Conservation (phyloP, 2,329 filamentous ascomycete species). For the Neopestalotiopsis rosae region DNA sequence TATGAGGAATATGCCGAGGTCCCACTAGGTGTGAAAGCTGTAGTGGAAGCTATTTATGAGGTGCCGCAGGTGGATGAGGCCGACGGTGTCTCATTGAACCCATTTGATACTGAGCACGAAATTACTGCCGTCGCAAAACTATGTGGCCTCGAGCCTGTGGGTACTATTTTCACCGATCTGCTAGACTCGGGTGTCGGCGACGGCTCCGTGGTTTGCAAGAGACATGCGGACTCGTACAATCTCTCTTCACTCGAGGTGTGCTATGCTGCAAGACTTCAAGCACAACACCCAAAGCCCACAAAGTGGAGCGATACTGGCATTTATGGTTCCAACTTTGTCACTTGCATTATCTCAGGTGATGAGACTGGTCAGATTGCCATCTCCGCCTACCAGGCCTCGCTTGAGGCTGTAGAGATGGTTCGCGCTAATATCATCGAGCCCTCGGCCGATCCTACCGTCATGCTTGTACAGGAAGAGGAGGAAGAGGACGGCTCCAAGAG, state of each 20-base stretch:
- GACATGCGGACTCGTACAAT: slow-evolving; percentile 94
- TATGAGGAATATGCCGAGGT: slow-evolving; percentile 93
- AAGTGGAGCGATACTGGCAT: slow-evolving; percentile 96
- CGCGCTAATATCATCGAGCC: slow-evolving; percentile 93
- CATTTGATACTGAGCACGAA: slow-evolving; percentile 85
- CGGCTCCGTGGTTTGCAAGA: slow-evolving; percentile 90
- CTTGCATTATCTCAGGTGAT: slow-evolving; percentile 93
- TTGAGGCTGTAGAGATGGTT: slow-evolving; percentile 96
- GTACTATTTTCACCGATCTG: slow-evolving; percentile 94
- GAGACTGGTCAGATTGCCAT: slow-evolving; percentile 87
- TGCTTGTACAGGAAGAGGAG: slow-evolving; percentile 93
- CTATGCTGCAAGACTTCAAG: slow-evolving; percentile 88
- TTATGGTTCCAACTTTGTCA: slow-evolving; percentile 97
- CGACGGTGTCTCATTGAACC: slow-evolving; percentile 83
- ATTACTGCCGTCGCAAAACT: slow-evolving; percentile 80
- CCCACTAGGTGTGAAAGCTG: slow-evolving; percentile 90
- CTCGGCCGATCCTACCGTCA: slow-evolving; percentile 88
- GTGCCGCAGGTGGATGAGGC: slow-evolving; percentile 88
- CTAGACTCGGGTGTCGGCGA: slow-evolving; percentile 81
- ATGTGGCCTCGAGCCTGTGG: slow-evolving; percentile 87
- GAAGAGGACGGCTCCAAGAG: slow-evolving; percentile 75
- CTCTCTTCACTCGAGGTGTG: slow-evolving; percentile 90
- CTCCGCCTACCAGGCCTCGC: slow-evolving; percentile 92
- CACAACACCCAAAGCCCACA: slow-evolving; percentile 83
- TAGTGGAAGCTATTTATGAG: slow-evolving; percentile 97